A percentile compares a stretch with the other conserved stretches of the same genome.
These are phyloP conservation scores for Aureobasidium sp. DNA, from an alignment of 2,329 filamentous ascomycete species.

Conservation along the genomic window DNA sequence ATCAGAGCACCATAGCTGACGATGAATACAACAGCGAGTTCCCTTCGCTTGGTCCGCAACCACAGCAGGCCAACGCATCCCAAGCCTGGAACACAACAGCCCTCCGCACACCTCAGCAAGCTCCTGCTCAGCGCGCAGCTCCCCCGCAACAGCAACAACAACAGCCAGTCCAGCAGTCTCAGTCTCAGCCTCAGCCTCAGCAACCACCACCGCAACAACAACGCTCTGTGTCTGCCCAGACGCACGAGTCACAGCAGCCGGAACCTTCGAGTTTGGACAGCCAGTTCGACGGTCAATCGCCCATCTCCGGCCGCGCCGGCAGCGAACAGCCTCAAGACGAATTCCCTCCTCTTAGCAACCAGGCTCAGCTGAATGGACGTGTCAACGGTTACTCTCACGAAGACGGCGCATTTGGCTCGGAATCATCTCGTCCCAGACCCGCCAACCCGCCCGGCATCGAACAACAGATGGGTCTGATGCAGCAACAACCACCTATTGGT, in stretches of 20 bases:
- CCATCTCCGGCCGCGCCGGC: constrained; percentile 42
- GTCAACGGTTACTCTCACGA: constrained; percentile 11
- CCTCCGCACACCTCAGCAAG: constrained; percentile 35
- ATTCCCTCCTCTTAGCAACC: constrained; percentile 51
- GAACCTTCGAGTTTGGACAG: constrained; percentile 35
- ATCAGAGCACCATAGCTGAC: constrained; percentile 15
- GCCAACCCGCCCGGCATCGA: constrained; percentile 5
- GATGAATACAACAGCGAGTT: constrained; percentile 45
- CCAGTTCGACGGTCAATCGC: constrained; percentile 47
- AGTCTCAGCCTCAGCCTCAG: constrained; percentile 32
- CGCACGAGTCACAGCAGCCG: not conserved
- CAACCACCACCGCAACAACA: constrained; percentile 30
- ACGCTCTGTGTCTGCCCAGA: constrained; percentile 2
- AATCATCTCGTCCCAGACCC: not conserved
- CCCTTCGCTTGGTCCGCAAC: constrained; percentile 49
- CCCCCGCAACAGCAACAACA: constrained; percentile 21
- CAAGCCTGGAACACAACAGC: constrained; percentile 50
- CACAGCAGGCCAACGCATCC: constrained; percentile 44
- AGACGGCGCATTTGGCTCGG: constrained; percentile 9
- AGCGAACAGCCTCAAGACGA: constrained; percentile 48
- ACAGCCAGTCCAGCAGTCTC: not conserved
- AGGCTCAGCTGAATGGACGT: constrained; percentile 31
- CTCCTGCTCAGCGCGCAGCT: constrained; percentile 27
- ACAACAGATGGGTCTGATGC: constrained; percentile 11
- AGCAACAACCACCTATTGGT: not conserved